Percentiles rank a stretch among this genome's conserved stretches.
Conservation (phyloP, 106 monocot species). For the Apostasia ramifera region DNA sequence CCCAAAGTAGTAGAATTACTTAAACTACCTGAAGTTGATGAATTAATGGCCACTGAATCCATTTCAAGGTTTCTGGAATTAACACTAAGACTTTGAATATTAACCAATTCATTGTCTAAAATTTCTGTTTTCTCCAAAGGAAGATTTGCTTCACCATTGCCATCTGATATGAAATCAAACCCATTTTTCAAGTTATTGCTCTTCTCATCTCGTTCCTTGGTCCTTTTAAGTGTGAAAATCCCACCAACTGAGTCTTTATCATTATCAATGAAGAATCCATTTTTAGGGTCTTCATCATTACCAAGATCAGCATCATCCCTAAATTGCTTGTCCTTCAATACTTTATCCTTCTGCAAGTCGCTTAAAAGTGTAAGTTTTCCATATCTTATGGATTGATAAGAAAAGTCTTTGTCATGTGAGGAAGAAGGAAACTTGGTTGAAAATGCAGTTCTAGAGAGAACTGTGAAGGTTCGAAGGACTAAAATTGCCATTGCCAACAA, state of each 20-base stretch:
- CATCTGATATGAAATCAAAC: background rate
- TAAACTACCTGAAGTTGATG: background rate
- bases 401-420: background rate
- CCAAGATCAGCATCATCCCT: background rate
- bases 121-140: background rate
- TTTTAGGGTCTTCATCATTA: background rate
- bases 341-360: slow-evolving; percentile 13
- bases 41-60: background rate
- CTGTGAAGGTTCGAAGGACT: slow-evolving; percentile 24
- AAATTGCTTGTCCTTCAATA: background rate
- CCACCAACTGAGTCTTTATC: slow-evolving; percentile 20
- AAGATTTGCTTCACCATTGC: background rate
- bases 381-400: slow-evolving; percentile 8
- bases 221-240: slow-evolving; percentile 11
- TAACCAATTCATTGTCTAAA: no score
- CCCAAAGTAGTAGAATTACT: background rate
- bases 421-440: slow-evolving; percentile 16
- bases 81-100: background rate
- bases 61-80: background rate
- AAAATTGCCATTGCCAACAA: slow-evolving; percentile 19
- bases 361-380: slow-evolving; percentile 26
- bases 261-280: slow-evolving; percentile 4
- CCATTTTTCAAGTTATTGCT: background rate
- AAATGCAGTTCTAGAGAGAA: slow-evolving; percentile 13
- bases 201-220: background rate